Base-by-base conservation (phyloP, 139 green algal species). In the Axilococcus clingmanii region DNA sequence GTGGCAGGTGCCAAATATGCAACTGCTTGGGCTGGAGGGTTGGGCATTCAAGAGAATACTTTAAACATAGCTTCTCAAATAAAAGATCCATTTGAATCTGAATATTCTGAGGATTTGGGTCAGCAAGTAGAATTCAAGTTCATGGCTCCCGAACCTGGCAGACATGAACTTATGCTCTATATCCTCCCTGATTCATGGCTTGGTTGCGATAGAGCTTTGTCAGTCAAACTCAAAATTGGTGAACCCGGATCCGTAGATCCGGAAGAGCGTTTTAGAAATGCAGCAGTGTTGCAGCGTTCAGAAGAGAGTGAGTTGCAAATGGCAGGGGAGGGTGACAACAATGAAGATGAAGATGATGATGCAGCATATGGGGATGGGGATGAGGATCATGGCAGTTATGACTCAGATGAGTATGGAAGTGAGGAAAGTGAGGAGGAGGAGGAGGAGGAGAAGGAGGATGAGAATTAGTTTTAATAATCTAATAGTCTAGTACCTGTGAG, bases 181-280 rank as follows among this genome's bases (percentile, higher is more conserved):
- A 55, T 69, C 49, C 77, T 96, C 66, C 79, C 63, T 28, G 83
- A 96, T 50, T 76, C 55, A 11, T 96, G 87, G 76, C 69, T 95
- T 25, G 88, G 88, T 42, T 72, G 47, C 19, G 88, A 96, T 63
- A 52, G 62, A 22, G 61, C 57, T 1, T 30, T 85, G 14, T 63
- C 69, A 23, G 40, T 93, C 29, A 72, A 57, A 40, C 30, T 89
- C 16, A 69, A 55, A 41, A 52, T 72, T 42, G 35, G 35, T 6
- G 61, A 66, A 34, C 30, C 33, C 34, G 68, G 59, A 35, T 35
- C 61, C 17, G 53, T 69, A 15, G 58, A 79, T 48, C 45, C 42
- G 2, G 73, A 79, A 46, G 73, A 69, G 7, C 66, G 69, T 23
- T 36, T 63, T 36, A 16, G 14, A 51, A 34, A 22, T 12, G 9